Evolutionary conservation across 768 basidiomycete species (phyloP), one percentile per base, ranked within the genome.

Genomic region (Tephrocybe sp.): DNA sequence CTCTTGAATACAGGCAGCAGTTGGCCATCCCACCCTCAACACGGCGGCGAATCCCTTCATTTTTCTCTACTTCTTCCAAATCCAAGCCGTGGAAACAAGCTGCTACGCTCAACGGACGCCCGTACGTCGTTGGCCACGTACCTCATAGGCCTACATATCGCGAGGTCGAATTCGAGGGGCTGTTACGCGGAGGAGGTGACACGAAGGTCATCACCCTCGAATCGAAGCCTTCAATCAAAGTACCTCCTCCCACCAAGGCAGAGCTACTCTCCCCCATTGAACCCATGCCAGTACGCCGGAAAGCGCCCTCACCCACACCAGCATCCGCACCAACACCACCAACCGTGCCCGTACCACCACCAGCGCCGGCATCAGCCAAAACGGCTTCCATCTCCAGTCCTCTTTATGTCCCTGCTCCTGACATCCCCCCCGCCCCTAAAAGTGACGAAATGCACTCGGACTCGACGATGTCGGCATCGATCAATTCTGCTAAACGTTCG

Each of bases 1-100:
- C 95, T 0, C 71, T 81, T 33, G 94, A 93, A 64, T 93, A 93
- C 61, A 77, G 90, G 3, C 84, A 89, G 39, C 85, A 90, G 58
- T 77, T 95, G 5, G 81, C 83, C 5, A 73, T 77, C 14, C 74
- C 79, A 3, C 71, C 76, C 0, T 73, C 72, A 7, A 72, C 68
- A 15, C 77, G 84, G 14, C 75, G 79, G n/a, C 82, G 84, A 7
- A 68, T 90, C n/a, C 85, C 85, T 3, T 84, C 85, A 14, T 69
- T 88, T 33, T 89, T 90, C 57, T 75, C 83, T 10, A 67, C 78
- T 18, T 73, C 76, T 24, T 67, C 62, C 17, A 80, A 75, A 58
- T 67, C 71, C 21, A 83, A 80, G 63, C 78, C 79, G 52, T 91
- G 88, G 89, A 91, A 90, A 64, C 87, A 81, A 44, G 88, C 88